Evolutionary conservation across 352 stramenopile genomes (phyloP), one percentile per base, ranked within the genome.

Genomic region (Globisporangium uncinulatum): DNA sequence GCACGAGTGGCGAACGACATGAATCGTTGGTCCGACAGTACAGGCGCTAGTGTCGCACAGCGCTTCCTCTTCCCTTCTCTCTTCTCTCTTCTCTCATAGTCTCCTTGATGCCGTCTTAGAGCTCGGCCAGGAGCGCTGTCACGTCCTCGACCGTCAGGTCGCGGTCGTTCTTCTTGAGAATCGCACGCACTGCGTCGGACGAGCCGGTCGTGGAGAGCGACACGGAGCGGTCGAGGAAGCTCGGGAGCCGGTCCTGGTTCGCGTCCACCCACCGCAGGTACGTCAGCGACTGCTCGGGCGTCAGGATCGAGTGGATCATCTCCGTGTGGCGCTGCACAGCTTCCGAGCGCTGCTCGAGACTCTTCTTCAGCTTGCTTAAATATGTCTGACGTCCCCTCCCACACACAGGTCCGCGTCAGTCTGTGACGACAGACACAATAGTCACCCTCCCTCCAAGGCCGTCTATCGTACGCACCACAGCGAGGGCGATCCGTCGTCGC

Each of bases 361-460:
- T 93, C 43, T 83, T 80, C 64, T 93, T 91, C 6, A 95, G 73
- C 62, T 92, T 91, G 73, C 79, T 87, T 79, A 95, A 78, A 84
- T 95, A 95, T 47, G 81, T 91, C 85, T 94, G 47, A n/a, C 37
- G 0, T n/a, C 7, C 14, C 46, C 46, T 17, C 39, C 46, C 24
- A 48, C 1, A 5, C 34, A 7, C 8, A 36, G 4, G 13, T 11
- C 13, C 31, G 29, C 17, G 1, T 55, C 10, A 61, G 34, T n/a
- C 37, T 24, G 37, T 50, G 41, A 19, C 11, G 24, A 43, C 11
- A 29, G 32, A 54, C 1, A 47, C 15, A 36, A 46, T 4, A 52
- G 36, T 56, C 3, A 41, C 14, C 29, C 42, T 2, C 54, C 7
- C 14, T 19, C 32, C 36, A 7, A 48, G 42, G 21, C 42, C 17